Base-by-base conservation (phyloP, 2,329 filamentous ascomycete species). In the Phyllosticta ampelicida region DNA sequence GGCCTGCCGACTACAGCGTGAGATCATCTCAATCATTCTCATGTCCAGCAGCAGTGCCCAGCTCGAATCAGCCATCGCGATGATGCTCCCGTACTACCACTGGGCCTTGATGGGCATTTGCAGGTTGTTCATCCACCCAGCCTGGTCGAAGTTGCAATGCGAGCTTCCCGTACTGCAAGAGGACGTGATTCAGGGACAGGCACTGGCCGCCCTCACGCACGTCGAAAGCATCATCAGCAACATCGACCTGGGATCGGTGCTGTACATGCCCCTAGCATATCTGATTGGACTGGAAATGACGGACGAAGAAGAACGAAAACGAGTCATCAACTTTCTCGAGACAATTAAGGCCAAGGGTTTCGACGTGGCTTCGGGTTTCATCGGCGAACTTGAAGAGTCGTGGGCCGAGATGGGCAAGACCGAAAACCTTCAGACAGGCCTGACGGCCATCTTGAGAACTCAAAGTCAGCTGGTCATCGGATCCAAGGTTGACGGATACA, bases 121-220 rank as follows among this genome's bases (percentile, higher is more conserved):
- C 5, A 28, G 56, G 3, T n/a, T 54, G 10, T 58, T 58, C 52
- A 51, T 58, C 18, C 51, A 58, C 28, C 56, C 56, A 13, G 56
- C 52, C 5, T 58, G 56, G 56, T 54, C 51, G 26, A 18, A 48
- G 10, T 51, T 58, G 51, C 50, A 54, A 18, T 58, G 56, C 52
- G 51, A 54, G 18, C 51, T 58, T 44, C 56, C 56, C 6, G 52
- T 54, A 6, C 49, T 58, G 44, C 44, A 51, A 23, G 56, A 58
- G 20, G 52, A 54, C 36, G 54, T 58, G 56, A 54, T 58, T n/a
- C 56, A 52, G 11, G 54, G 54, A n/a, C 56, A 58, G 26, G 56
- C 56, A 18, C 53, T 54, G 18, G 52, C 56, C 4, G 56, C 56
- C 51, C 48, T 58, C 3, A 48, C 53, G 28, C 54, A 58, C 16